These are phyloP conservation scores for Diatrype stigma DNA, from an alignment of 2,329 filamentous ascomycete species.

Conservation along the genomic window DNA sequence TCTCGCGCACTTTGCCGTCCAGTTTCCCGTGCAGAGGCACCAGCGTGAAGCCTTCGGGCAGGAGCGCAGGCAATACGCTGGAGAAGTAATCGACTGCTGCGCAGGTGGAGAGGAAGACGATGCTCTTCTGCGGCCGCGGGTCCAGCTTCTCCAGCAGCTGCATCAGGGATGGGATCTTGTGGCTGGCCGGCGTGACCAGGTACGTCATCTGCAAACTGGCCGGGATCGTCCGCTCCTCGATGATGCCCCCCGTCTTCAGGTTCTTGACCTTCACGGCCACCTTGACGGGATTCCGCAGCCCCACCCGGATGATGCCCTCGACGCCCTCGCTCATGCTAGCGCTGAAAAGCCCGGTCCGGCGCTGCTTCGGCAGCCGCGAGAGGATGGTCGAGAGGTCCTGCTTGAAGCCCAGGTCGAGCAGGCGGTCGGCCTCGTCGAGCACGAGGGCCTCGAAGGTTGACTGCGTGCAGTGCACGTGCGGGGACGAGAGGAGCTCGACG, in stretches of 20 bases:
- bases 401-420: slow-evolving; percentile 92
- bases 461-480: slow-evolving; percentile 81
- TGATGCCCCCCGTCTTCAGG: slow-evolving; percentile 56
- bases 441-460: slow-evolving; percentile 90
- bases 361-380: slow-evolving; percentile 80
- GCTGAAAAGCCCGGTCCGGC: slow-evolving; percentile 89
- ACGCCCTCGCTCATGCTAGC: slow-evolving; percentile 96
- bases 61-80: slow-evolving; percentile 67
- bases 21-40: slow-evolving; percentile 91
- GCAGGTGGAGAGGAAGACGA: slow-evolving; percentile 91
- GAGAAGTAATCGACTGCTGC: slow-evolving; percentile 94
- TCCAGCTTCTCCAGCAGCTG: slow-evolving; percentile 66
- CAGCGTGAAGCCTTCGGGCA: slow-evolving; percentile 65
- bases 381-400: slow-evolving; percentile 84
- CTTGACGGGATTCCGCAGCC: slow-evolving; percentile 89
- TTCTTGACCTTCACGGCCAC: slow-evolving; percentile 90
- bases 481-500: slow-evolving; percentile 79
- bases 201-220: slow-evolving; percentile 93
- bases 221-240: slow-evolving; percentile 82
- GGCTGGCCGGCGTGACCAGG: slow-evolving; percentile 66
- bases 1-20: slow-evolving; percentile 78
- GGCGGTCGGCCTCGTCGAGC: slow-evolving; percentile 87
- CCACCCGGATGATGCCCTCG: slow-evolving; percentile 86
- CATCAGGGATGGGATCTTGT: slow-evolving; percentile 73
- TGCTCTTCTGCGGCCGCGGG: slow-evolving; percentile 76